Evolutionary conservation across 495 filamentous ascomycete species (phyloP).

Genomic region (Aspergillus nanangensis): DNA sequence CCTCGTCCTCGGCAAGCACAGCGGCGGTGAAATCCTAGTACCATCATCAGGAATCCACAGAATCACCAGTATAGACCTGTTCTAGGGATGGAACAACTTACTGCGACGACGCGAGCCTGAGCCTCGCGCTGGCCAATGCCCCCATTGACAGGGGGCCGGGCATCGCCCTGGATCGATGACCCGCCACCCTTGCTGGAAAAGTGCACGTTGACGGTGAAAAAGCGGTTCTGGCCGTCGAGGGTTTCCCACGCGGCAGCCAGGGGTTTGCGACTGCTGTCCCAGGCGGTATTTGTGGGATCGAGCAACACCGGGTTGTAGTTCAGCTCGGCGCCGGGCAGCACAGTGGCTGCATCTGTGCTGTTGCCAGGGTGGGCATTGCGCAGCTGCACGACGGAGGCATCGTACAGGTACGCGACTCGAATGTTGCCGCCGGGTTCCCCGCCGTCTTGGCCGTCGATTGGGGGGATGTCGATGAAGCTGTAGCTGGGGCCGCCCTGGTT

Average conservation of each 20-base stretch:
- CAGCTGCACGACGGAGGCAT: conserved; percentile 43
- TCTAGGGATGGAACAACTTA: conserved; percentile 17
- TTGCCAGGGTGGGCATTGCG: conserved; percentile 43
- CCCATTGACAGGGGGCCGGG: conserved; percentile 56
- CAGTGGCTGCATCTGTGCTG: conserved; percentile 37
- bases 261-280: conserved; percentile 51
- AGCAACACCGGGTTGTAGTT: conserved; percentile 57
- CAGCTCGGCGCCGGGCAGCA: conserved; percentile 43
- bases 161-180: conserved; percentile 50
- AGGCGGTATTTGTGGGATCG: conserved; percentile 49
- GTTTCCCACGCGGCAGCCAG: conserved; percentile 53
- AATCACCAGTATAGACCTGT: neutral
- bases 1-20: conserved; percentile 37
- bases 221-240: conserved; percentile 30
- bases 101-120: conserved; percentile 47
- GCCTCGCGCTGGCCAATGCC: conserved; percentile 40
- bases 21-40: conserved; percentile 27
- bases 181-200: conserved; percentile 53
- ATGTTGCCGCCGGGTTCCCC: conserved; percentile 62
- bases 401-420: conserved; percentile 58
- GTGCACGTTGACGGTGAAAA: conserved; percentile 63
- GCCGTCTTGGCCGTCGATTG: conserved; percentile 46
- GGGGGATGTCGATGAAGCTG: conserved; percentile 42
- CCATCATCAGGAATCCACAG: neutral
- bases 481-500: conserved; percentile 11